Evolutionary conservation across 805 yeast genomes (phyloP), one percentile per base, ranked within the genome.

Genomic region (Yamadazyma laniorum): DNA sequence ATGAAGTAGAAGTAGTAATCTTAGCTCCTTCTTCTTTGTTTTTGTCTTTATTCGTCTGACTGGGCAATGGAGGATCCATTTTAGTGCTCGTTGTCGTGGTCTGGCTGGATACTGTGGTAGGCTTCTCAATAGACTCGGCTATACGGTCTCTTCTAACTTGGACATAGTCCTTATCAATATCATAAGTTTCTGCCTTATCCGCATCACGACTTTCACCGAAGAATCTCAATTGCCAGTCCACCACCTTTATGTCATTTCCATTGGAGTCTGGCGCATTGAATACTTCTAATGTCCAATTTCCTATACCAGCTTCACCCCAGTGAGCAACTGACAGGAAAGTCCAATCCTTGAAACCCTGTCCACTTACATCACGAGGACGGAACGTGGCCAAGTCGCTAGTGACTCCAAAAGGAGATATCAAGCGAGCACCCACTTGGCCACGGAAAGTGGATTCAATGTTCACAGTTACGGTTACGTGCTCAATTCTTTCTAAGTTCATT

Each of bases 271-370:
- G 53, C 23, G 48, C 49, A 5, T 56, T 56, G 39, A 55, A 59
- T 2, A 90, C 90, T 47, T 72, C 77, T 14, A 93, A 51, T 25
- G 61, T 78, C 99, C 99, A 93, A 4, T 74, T 78, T 8, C 99
- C 99, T 18, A 61, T 61, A 2, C 90, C 91, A 2, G 55, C 34
- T 50, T 83, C 90, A 27, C 96, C 96, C 97, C 98, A 93, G 58
- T 93, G 98, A 1, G 95, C 97, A n/a, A 93, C 98, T 8, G 91
- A 77, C 87, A 90, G 87, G 55, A 93, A 93, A 1, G 86, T 85
- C 99, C 99, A 93, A 49, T 84, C 71, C 4, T 56, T 50, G 47
- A 87, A 84, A 0, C 96, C 95, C 1, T 56, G 66, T 2, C 49
- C 45, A 5, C 79, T 69, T 6, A 40, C 47, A 59, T 93, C 99